Evolutionary conservation across 2,329 filamentous ascomycete species (phyloP).

Genomic region (Aspergillaceae sp.): DNA sequence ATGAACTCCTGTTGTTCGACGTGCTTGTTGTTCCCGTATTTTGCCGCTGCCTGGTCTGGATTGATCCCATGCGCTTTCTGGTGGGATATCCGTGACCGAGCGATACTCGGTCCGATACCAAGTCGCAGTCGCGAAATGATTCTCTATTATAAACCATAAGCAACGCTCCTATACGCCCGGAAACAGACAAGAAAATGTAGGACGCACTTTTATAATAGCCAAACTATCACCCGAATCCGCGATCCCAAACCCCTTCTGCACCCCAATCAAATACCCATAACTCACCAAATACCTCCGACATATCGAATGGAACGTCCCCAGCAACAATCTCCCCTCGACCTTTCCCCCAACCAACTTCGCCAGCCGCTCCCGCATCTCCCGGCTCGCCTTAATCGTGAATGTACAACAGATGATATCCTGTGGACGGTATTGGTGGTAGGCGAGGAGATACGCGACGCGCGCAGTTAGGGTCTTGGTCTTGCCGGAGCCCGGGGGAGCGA

Average conservation of each 20-base stretch:
- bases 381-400: constrained; percentile 91
- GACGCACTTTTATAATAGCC: constrained; percentile 57
- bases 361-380: constrained; percentile 87
- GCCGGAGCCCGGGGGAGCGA: constrained; percentile 61
- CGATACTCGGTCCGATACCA: constrained; percentile 59
- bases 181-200: not conserved
- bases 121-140: constrained; percentile 69
- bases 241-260: constrained; percentile 79
- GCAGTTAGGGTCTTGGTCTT: constrained; percentile 95
- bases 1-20: constrained; percentile 58
- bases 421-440: constrained; percentile 61
- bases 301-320: constrained; percentile 94
- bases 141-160: constrained; percentile 36
- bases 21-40: constrained; percentile 30
- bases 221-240: constrained; percentile 75
- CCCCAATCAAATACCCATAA: constrained; percentile 76
- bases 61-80: constrained; percentile 51
- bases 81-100: constrained; percentile 64
- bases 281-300: constrained; percentile 71
- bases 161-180: not conserved
- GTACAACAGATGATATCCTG: constrained; percentile 90
- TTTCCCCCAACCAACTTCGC: constrained; percentile 70
- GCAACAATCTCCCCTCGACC: constrained; percentile 64
- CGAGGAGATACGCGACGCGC: constrained; percentile 80
- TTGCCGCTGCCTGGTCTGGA: constrained; percentile 35